Conservation (phyloP, 768 basidiomycete genomes). For the Pilatotrama ljubarskyi region DNA sequence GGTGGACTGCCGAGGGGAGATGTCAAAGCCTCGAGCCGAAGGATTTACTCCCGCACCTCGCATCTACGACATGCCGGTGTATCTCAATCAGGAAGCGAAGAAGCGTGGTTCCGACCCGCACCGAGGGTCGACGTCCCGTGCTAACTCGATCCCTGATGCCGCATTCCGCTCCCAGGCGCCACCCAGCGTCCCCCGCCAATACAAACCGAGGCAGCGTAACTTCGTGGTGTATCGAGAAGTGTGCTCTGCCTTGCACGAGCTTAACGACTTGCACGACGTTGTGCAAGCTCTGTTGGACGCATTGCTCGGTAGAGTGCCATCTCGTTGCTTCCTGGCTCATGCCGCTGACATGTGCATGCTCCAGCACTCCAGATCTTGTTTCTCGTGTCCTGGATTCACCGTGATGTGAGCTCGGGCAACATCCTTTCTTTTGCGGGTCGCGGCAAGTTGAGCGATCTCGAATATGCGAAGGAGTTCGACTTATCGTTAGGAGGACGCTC, state of each 20-base stretch:
- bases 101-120: not conserved
- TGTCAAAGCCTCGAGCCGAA: not conserved
- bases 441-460: not conserved
- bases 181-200: not conserved
- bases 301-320: not conserved
- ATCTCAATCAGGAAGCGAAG: not conserved
- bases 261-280: not conserved
- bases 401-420: constrained; percentile 2
- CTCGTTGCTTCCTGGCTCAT: not conserved
- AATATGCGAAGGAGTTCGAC: constrained; percentile 3
- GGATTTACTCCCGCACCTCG: no score
- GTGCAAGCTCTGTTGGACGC: not conserved
- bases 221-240: constrained; percentile 10
- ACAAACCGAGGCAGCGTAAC: constrained; percentile 2
- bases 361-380: constrained; percentile 3
- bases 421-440: not conserved
- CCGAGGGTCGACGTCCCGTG: not conserved
- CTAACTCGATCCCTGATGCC: not conserved
- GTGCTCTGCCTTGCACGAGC: constrained; percentile 2
- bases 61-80: not conserved
- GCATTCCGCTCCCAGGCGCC: not conserved
- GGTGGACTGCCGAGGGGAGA: not conserved
- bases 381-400: not conserved
- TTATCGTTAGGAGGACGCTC: not conserved
- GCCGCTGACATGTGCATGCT: not conserved